Conservation (phyloP, 1,284 basidiomycete species). For the Thelephora terrestris region DNA sequence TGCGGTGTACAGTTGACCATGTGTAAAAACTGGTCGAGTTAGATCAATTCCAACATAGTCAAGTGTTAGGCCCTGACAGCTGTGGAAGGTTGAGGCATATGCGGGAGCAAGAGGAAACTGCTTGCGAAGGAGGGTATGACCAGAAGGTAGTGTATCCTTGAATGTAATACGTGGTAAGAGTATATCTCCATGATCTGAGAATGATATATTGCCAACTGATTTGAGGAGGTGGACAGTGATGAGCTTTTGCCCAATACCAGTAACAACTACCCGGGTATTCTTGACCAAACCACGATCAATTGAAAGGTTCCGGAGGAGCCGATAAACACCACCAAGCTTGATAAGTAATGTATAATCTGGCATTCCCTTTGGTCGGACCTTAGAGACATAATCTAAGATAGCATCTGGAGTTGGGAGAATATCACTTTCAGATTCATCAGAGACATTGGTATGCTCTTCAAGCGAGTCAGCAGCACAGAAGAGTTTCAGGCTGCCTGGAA, state of each 20-base stretch:
- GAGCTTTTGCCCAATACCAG: slow-evolving; percentile 17
- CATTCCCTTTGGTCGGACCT: slow-evolving; percentile 20
- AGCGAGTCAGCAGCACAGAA: slow-evolving; percentile 23
- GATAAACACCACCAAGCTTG: slow-evolving; percentile 25
- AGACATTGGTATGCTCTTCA: slow-evolving; percentile 16
- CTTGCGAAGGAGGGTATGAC: slow-evolving; percentile 23
- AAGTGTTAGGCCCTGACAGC: slow-evolving; percentile 32
- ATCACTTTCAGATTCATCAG: no score
- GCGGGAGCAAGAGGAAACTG: no score
- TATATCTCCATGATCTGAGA: slow-evolving; percentile 19
- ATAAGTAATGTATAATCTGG: slow-evolving; percentile 22
- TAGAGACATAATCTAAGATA: slow-evolving; percentile 20
- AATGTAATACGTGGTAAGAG: slow-evolving; percentile 27
- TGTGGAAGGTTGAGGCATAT: slow-evolving; percentile 33
- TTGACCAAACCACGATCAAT: slow-evolving; percentile 29
- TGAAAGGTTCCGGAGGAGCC: slow-evolving; percentile 29
- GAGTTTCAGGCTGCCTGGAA: slow-evolving; percentile 16
- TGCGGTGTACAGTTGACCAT: slow-evolving; percentile 35
- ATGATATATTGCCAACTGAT: slow-evolving; percentile 12
- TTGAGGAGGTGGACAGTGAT: slow-evolving; percentile 23
- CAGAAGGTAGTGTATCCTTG: slow-evolving; percentile 18
- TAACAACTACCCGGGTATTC: slow-evolving; percentile 28
- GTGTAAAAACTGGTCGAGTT: slow-evolving; percentile 27
- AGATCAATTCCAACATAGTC: slow-evolving; percentile 28
- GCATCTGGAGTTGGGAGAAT: slow-evolving; percentile 13